phyloP scores from a whole-genome alignment of 2,329 filamentous ascomycete genomes.

The Alternaria postmessia region DNA sequence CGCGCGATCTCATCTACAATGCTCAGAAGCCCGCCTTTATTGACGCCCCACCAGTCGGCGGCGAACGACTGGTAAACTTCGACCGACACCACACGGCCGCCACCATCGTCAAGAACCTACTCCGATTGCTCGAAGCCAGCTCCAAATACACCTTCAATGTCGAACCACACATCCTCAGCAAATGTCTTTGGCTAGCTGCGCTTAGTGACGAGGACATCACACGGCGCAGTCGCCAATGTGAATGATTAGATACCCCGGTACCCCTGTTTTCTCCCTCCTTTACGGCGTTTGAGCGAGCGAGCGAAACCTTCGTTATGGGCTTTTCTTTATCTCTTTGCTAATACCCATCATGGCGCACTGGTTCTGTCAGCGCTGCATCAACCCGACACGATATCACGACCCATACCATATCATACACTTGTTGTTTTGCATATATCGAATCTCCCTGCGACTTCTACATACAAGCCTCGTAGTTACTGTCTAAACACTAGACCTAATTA shows the following conservation, averaged over 20 bases:
- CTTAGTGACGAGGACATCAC: slow-evolving; percentile 77
- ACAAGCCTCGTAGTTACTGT: slow-evolving; percentile 1
- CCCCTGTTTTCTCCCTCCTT: slow-evolving; percentile 8
- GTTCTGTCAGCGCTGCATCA: slow-evolving; percentile 21
- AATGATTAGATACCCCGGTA: slow-evolving; percentile 30
- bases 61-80: slow-evolving; percentile 80
- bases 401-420: slow-evolving; percentile 14
- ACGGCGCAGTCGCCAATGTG: slow-evolving; percentile 40
- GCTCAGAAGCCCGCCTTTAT: slow-evolving; percentile 80
- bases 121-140: slow-evolving; percentile 81
- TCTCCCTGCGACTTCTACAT: slow-evolving; percentile 19
- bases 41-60: slow-evolving; percentile 64
- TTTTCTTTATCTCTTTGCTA: slow-evolving; percentile 28
- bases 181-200: slow-evolving; percentile 86
- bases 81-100: slow-evolving; percentile 80
- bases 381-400: slow-evolving; percentile 41
- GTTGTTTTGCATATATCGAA: slow-evolving; percentile 27
- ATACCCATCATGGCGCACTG: slow-evolving; percentile 30
- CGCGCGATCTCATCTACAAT: slow-evolving; percentile 83
- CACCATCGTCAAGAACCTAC: slow-evolving; percentile 78
- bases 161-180: slow-evolving; percentile 78
- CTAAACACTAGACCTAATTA: slow-evolving; percentile 34
- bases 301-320: slow-evolving; percentile 6
- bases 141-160: slow-evolving; percentile 76
- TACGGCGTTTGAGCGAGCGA: slow-evolving; percentile 23